Base-by-base conservation (phyloP, 768 basidiomycete genomes). In the Lentinula edodes region DNA sequence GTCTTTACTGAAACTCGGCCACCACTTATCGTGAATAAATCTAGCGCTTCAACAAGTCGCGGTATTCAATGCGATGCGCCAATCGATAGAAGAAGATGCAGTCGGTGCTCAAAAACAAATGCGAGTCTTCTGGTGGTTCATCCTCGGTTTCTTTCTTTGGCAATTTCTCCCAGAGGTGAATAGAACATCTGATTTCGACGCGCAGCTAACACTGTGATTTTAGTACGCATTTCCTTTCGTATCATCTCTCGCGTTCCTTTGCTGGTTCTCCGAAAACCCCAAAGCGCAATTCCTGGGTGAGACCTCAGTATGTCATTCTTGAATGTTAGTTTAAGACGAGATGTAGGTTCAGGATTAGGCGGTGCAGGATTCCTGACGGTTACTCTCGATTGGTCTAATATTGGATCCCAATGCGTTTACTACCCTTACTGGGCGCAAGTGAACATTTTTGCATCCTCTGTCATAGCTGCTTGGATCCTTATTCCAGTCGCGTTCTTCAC, bases 391-490 rank as follows among this genome's bases (percentile, higher is more conserved):
- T 70, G 69, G 69, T 65, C 65, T 3, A 70, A 70, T 56, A 70
- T 70, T 36, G 62, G 65, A 36, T 70, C 69, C 12, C 36, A 65
- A 9, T 50, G 62, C 12, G 50, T 70, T 28, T 67, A 68, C 64
- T 68, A 66, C 52, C 69, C 69, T n/a, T 70, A 67, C 45, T 70
- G 69, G 69, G 55, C 69, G 36, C 66, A 68, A 58, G 64, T 68
- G 34, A 70, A 70, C 52, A 41, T 64, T 28, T 68, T 68, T 38
- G 65, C 52, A 8, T 65, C 67, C 6, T 66, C 62, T n/a, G 59
- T 68, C 13, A 61, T 70, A 7, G 67, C 62, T n/a, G 66, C 66
- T 0, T 70, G 67, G 69, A 66, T 70, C 52, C 60, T 70, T 1
- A 61, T 70, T 1, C 69, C 69, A 8, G 61, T 64, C 18, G 66